These are phyloP conservation scores for Rugonectria rugulosa DNA, from an alignment of 2,329 filamentous ascomycete species.

Conservation along the genomic window DNA sequence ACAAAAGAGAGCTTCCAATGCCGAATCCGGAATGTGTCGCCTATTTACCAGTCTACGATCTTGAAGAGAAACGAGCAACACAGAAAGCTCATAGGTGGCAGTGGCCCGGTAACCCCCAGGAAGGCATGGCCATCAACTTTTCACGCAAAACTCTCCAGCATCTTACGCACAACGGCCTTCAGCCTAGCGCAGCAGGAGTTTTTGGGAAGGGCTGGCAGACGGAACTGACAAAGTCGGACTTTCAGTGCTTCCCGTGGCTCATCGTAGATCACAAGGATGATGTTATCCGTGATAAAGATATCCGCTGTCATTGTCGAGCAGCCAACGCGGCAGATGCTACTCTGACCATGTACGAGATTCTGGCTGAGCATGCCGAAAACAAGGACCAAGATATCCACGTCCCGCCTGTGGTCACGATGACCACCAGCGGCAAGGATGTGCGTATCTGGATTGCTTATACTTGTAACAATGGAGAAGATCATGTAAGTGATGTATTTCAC, in stretches of 20 bases:
- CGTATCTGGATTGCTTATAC: slow-evolving; percentile 27
- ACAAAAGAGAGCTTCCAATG: slow-evolving; percentile 9
- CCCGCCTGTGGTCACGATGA: slow-evolving; percentile 24
- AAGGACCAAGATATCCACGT: slow-evolving; percentile 16
- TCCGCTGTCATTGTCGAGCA: slow-evolving; percentile 19
- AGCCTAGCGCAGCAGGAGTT: slow-evolving; percentile 15
- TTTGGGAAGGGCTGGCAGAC: slow-evolving; percentile 9
- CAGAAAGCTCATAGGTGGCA: slow-evolving; percentile 15
- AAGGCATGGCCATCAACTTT: slow-evolving; percentile 25
- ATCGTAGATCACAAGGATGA: slow-evolving; percentile 29
- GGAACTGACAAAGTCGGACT: slow-evolving; percentile 12
- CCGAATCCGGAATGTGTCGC: slow-evolving; percentile 29
- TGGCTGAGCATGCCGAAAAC: slow-evolving; percentile 9
- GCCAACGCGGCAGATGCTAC: slow-evolving; percentile 24
- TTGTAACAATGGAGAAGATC: neutral
- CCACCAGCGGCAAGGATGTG: slow-evolving; percentile 15
- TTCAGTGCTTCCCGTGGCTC: slow-evolving; percentile 28
- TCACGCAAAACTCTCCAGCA: slow-evolving; percentile 18
- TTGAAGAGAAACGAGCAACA: slow-evolving; percentile 6
- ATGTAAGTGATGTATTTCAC: slow-evolving; percentile 7
- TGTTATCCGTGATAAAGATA: neutral
- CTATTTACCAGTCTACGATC: slow-evolving; percentile 22
- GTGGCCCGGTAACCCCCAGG: slow-evolving; percentile 10
- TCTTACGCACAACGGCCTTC: slow-evolving; percentile 20
- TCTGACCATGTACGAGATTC: slow-evolving; percentile 19